Base-by-base conservation (phyloP, 345 rosid species). In the Odontarrhena argentea region DNA sequence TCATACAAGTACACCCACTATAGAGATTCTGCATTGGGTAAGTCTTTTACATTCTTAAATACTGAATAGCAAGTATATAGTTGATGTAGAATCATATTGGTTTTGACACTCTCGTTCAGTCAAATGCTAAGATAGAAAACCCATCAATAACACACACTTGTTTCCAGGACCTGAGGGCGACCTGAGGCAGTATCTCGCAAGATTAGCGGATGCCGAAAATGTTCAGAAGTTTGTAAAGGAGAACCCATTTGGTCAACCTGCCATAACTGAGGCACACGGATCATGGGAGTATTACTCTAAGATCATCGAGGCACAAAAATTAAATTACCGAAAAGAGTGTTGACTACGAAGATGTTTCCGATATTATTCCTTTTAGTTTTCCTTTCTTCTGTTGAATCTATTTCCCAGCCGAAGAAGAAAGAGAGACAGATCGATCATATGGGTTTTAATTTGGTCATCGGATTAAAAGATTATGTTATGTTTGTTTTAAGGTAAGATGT, bases 201-300 rank as follows among this genome's bases (percentile, higher is more conserved):
- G 71, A 38, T 63, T 94, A 80, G 85, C 84, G 3, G 74, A 55
- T 67, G 87, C 87, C 0, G 79, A 73, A 9, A 76, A 84, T 45
- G 89, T 91, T 72, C 91, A 69, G 54, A 78, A 83, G 62, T 91
- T 69, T 66, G 84, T 91, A 40, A 74, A 68, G 13, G 74, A 82
- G 68, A 83, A 94, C 77, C 95, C 95, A 49, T 84, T 84, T 58
- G 99, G 99, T 55, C 92, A 94, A 76, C 61, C 67, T 38, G 78
- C 90, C 6, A 87, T 92, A 38, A 82, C 92, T 7, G 76, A 81
- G 74, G 58, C 83, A 28, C 68, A 79, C 30, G 70, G 84, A 10
- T 75, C 77, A 13, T 90, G 96, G 94, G 68, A 64, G 35, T 88
- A 74, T 67, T 87, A 89, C 63, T 55, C 76, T 2, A 80, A 73